These are phyloP conservation scores for Globisporangium rhizosaccharum DNA, from an alignment of 352 stramenopile genomes.

Conservation along the genomic window DNA sequence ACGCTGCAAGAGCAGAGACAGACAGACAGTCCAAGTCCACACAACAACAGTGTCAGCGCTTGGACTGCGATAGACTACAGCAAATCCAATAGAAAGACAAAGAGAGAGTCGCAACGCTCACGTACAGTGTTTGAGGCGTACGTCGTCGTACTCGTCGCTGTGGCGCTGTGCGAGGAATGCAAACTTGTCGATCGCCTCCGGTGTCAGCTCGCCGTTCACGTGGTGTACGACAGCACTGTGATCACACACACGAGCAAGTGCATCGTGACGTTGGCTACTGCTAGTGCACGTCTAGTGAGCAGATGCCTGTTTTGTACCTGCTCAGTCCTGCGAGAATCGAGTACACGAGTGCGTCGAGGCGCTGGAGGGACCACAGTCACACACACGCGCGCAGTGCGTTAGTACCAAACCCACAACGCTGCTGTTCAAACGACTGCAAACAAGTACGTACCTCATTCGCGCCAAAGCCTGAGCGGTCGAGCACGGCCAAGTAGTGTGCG, in stretches of 20 bases:
- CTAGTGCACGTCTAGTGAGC: background rate
- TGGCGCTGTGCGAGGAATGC: slow-evolving; percentile 40
- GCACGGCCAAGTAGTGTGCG: slow-evolving; percentile 66
- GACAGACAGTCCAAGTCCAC: background rate
- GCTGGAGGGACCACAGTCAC: slow-evolving; percentile 12
- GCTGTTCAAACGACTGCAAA: too few relatives aligned
- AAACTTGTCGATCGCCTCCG: slow-evolving; percentile 50
- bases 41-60: background rate
- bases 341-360: slow-evolving; percentile 56
- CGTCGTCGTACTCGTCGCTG: slow-evolving; percentile 18
- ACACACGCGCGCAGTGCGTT: background rate
- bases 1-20: slow-evolving; percentile 22
- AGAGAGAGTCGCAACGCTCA: background rate
- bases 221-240: slow-evolving; percentile 65
- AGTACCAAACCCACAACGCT: background rate
- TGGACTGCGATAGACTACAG: too few relatives aligned
- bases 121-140: slow-evolving; percentile 24
- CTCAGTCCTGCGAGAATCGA: slow-evolving; percentile 59
- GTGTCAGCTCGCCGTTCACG: slow-evolving; percentile 45
- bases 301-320: slow-evolving; percentile 20
- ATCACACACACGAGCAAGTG: background rate
- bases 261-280: too few relatives aligned
- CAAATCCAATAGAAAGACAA: background rate
- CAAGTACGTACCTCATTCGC: slow-evolving; percentile 16
- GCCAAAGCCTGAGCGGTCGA: slow-evolving; percentile 52